Evolutionary conservation across 2,329 filamentous ascomycete genomes (phyloP), one percentile per base, ranked within the genome.

Genomic region (Huntiella omanensis): DNA sequence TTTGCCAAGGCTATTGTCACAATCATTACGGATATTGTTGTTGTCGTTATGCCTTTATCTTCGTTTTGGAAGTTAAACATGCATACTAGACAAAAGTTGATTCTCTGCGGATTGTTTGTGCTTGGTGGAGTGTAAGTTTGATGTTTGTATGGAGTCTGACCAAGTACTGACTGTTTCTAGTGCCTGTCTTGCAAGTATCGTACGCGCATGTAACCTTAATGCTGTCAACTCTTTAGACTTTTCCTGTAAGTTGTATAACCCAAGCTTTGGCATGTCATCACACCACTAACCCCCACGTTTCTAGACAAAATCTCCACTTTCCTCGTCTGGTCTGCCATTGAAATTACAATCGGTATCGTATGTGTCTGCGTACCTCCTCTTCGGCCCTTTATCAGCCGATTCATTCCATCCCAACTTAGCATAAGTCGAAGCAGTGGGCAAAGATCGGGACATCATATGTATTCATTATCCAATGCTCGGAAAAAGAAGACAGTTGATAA

Each of bases 351-450:
- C 10, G 57, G 55, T 40, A 61, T 61, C 48, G 53, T 59, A 32
- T 59, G 57, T 49, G 58, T 58, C 7, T 60, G 58, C 5, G 49
- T 60, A n/a, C 58, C 59, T 3, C 55, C 55, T 6, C 52, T 61
- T 32, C 50, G 56, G 5, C 56, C 56, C 2, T 49, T 58, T 4
- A 40, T 46, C n/a, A 42, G 40, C 8, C 45, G 19, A 15, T 45
- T 34, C 11, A 42, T 50, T 11, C 49, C 42, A 28, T 15, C 35
- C 7, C 38, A 32, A 39, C 36, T 7, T 36, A 22, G 5, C 34
- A 43, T 33, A 43, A 37, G 35, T 22, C 35, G 16, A 37, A 17
- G 8, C 8, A 10, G 22, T 28, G 22, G 22, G 1, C 22, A 28
- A 28, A 10, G 22, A 28, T 28, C 22, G 22, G 22, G 8, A 28